Percentiles rank a stretch among this genome's conserved stretches.
phyloP scores from a whole-genome alignment of 352 stramenopile genomes.

The Plasmopara viticola region DNA sequence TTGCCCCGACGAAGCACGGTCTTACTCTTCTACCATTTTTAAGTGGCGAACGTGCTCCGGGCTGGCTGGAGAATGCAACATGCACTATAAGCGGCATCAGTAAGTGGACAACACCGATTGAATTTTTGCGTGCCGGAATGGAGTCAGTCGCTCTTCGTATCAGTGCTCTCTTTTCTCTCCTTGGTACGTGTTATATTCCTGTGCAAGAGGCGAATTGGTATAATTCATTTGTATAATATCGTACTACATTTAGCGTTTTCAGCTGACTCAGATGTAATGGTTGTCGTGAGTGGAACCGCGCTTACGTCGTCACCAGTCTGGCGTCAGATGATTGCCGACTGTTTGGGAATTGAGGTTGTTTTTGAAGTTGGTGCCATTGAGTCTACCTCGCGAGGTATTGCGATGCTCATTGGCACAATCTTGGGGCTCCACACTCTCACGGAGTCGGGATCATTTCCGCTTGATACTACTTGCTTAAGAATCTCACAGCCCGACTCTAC shows the following conservation, averaged over 20 bases:
- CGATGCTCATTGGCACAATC: slow-evolving; percentile 60
- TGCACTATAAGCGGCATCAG: slow-evolving; percentile 90
- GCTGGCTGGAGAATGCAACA: slow-evolving; percentile 85
- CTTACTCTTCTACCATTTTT: slow-evolving; percentile 91
- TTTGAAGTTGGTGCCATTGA: slow-evolving; percentile 58
- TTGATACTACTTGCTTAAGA: slow-evolving; percentile 20
- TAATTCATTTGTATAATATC: slow-evolving; percentile 1
- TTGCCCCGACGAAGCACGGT: slow-evolving; percentile 53
- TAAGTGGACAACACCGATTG: slow-evolving; percentile 81
- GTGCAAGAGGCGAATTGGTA: not conserved
- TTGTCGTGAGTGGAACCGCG: slow-evolving; percentile 78
- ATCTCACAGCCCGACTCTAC: slow-evolving; percentile 34
- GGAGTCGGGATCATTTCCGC: slow-evolving; percentile 26
- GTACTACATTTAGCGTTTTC: slow-evolving; percentile 20
- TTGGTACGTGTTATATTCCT: slow-evolving; percentile 35
- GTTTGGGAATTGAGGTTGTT: slow-evolving; percentile 62
- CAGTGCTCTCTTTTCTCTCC: slow-evolving; percentile 71
- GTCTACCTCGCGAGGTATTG: slow-evolving; percentile 81
- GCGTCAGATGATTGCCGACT: slow-evolving; percentile 85
- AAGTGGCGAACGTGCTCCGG: slow-evolving; percentile 89
- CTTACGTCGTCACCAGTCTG: slow-evolving; percentile 73
- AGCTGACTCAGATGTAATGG: slow-evolving; percentile 39
- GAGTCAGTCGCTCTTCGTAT: slow-evolving; percentile 90
- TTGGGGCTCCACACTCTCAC: slow-evolving; percentile 49
- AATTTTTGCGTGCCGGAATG: slow-evolving; percentile 87